Conservation (phyloP, 2,329 filamentous ascomycete species). For the Metarhizium robertsii region DNA sequence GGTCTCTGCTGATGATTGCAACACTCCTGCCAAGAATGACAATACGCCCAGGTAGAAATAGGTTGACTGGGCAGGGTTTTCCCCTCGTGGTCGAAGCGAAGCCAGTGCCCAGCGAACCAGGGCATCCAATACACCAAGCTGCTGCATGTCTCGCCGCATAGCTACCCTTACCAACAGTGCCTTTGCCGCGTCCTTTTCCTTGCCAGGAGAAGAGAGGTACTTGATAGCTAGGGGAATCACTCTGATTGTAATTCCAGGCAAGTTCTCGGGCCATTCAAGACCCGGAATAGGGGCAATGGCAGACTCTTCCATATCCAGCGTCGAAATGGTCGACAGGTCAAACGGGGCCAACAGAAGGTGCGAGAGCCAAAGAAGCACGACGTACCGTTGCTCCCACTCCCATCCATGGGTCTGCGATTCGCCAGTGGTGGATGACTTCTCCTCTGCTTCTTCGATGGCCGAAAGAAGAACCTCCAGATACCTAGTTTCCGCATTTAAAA, state of each 20-base stretch:
- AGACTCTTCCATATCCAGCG: slow-evolving; percentile 38
- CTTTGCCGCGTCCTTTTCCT: slow-evolving; percentile 84
- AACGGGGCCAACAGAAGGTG: slow-evolving; percentile 81
- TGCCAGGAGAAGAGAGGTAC: slow-evolving; percentile 67
- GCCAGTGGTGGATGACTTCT: slow-evolving; percentile 8
- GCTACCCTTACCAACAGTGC: slow-evolving; percentile 70
- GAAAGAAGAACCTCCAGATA: slow-evolving; percentile 73
- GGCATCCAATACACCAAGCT: slow-evolving; percentile 56
- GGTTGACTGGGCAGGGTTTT: slow-evolving; percentile 36
- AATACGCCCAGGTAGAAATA: slow-evolving; percentile 74
- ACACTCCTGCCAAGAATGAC: slow-evolving; percentile 68
- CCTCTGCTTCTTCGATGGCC: slow-evolving; percentile 57
- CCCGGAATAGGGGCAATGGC: slow-evolving; percentile 32
- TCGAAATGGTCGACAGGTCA: slow-evolving; percentile 78
- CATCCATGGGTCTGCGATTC: slow-evolving; percentile 26
- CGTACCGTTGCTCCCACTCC: slow-evolving; percentile 82
- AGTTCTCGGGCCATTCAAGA: slow-evolving; percentile 45
- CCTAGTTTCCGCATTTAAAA: slow-evolving; percentile 81
- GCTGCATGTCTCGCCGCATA: slow-evolving; percentile 83
- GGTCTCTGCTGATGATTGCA: slow-evolving; percentile 59
- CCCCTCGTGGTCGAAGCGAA: slow-evolving; percentile 39
- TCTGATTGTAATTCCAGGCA: slow-evolving; percentile 62
- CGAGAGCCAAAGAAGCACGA: slow-evolving; percentile 80
- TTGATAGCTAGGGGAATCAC: slow-evolving; percentile 62
- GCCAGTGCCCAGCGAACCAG: slow-evolving; percentile 64